phyloP scores from a whole-genome alignment of 2,329 filamentous ascomycete species.

The Dothidotthia symphoricarpi region DNA sequence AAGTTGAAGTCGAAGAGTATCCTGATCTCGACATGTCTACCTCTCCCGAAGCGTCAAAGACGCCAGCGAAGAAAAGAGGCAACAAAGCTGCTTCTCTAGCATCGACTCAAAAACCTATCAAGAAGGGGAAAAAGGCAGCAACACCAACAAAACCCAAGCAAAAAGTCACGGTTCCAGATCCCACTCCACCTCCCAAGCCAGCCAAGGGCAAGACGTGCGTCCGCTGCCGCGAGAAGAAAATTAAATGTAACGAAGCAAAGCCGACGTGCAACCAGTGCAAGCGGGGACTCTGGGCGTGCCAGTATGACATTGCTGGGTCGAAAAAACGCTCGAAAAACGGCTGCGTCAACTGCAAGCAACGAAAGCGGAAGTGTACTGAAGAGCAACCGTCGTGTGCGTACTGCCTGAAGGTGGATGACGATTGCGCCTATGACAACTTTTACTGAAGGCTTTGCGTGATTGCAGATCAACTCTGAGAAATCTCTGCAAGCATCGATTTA shows the following conservation, averaged over 20 bases:
- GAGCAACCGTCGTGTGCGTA: conserved; percentile 31
- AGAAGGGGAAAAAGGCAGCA: conserved; percentile 18
- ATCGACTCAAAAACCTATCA: conserved; percentile 9
- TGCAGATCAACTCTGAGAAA: too few species aligned
- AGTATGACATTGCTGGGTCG: conserved; percentile 18
- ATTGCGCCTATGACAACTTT: conserved; percentile 27
- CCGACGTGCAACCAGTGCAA: conserved; percentile 34
- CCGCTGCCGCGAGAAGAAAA: conserved; percentile 27
- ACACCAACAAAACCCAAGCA: conserved; percentile 17
- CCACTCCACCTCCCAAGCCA: conserved; percentile 8
- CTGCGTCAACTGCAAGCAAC: conserved; percentile 29
- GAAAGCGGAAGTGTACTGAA: conserved; percentile 35
- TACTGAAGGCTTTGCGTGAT: conserved; percentile 5
- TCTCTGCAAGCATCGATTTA: too few species aligned
- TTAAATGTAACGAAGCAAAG: conserved; percentile 33
- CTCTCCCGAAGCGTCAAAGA: conserved; percentile 17
- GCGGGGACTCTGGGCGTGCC: conserved; percentile 29
- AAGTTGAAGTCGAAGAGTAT: conserved; percentile 12
- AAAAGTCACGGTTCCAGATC: conserved; percentile 6
- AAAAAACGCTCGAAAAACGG: conserved; percentile 33
- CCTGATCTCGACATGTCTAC: conserved; percentile 23
- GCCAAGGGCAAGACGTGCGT: conserved; percentile 20
- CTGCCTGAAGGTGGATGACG: conserved; percentile 29
- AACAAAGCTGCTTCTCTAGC: conserved; percentile 14
- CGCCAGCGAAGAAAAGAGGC: conserved; percentile 20